phyloP scores from a whole-genome alignment of 306 rosid genomes.

The Cajanus cajan region DNA sequence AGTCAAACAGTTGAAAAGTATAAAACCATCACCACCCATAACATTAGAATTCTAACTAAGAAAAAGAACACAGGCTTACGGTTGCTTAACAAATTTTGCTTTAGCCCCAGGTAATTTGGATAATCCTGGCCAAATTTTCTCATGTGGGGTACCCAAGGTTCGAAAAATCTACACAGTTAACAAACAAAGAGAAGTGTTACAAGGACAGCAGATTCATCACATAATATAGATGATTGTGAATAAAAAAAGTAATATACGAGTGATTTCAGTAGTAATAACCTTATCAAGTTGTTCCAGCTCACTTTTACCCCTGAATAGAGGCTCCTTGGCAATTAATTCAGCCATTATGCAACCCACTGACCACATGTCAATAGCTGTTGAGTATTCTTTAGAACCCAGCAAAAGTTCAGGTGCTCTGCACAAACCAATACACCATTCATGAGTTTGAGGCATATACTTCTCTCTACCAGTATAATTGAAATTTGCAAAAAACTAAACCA shows the following conservation, averaged over 20 bases:
- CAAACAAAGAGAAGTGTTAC: conserved; percentile 15
- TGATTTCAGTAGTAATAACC: conserved; percentile 33
- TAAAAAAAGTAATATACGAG: not conserved
- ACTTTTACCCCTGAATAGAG: conserved; percentile 79
- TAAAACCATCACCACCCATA: not conserved
- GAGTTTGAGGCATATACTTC: not conserved
- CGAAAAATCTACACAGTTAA: conserved; percentile 62
- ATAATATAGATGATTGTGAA: not conserved
- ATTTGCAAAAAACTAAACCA: not conserved
- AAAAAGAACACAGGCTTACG: conserved; percentile 42
- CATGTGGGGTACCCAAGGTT: conserved; percentile 78
- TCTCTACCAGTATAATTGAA: not conserved
- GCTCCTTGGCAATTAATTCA: conserved; percentile 67
- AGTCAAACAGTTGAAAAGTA: not conserved
- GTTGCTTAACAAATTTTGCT: conserved; percentile 69
- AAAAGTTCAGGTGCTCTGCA: conserved; percentile 93
- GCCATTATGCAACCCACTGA: conserved; percentile 97
- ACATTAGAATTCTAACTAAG: not conserved
- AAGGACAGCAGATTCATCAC: not conserved
- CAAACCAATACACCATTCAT: not conserved
- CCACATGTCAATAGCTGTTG: conserved; percentile 98
- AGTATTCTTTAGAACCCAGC: conserved; percentile 71
- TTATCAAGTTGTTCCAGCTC: conserved; percentile 88
- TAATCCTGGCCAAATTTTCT: conserved; percentile 80
- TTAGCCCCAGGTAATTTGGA: conserved; percentile 70